phyloP scores from a whole-genome alignment of 2,329 filamentous ascomycete genomes.

The Phaeoacremonium minimum region DNA sequence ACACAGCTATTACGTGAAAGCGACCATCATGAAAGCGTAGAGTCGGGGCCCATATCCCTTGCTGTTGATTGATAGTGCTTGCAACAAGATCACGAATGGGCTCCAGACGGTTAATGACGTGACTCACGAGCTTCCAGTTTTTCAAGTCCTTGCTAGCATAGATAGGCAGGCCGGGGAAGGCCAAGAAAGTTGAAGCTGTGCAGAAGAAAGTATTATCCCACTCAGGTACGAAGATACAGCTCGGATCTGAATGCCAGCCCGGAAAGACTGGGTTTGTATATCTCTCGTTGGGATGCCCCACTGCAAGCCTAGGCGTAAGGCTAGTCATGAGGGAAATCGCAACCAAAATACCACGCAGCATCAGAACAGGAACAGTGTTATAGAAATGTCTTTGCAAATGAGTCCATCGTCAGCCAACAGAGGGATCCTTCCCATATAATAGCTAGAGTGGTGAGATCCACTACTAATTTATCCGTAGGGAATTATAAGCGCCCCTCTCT shows the following conservation, averaged over 20 bases:
- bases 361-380: too few species aligned
- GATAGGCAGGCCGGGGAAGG: conserved; percentile 48
- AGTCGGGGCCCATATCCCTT: conserved; percentile 42
- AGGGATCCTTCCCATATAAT: too few species aligned
- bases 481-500: too few species aligned
- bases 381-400: too few species aligned
- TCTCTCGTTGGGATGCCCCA: too few species aligned
- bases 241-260: conserved; percentile 45
- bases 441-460: too few species aligned
- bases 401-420: too few species aligned
- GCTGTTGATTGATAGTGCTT: conserved; percentile 19
- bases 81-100: conserved; percentile 32
- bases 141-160: conserved; percentile 46
- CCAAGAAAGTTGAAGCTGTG: conserved; percentile 45
- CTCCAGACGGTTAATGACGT: conserved; percentile 31
- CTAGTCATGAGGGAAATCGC: too few species aligned
- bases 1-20: conserved; percentile 40
- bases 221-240: conserved; percentile 33
- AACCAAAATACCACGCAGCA: too few species aligned
- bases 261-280: conserved; percentile 47
- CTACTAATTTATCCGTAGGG: too few species aligned
- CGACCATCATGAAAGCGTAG: conserved; percentile 33
- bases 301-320: too few species aligned
- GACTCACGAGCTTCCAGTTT: conserved; percentile 40
- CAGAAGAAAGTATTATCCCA: conserved; percentile 43